A percentile compares a stretch with the other conserved stretches of the same genome.
Conservation (phyloP, 345 rosid genomes). For the Jatropha curcas region DNA sequence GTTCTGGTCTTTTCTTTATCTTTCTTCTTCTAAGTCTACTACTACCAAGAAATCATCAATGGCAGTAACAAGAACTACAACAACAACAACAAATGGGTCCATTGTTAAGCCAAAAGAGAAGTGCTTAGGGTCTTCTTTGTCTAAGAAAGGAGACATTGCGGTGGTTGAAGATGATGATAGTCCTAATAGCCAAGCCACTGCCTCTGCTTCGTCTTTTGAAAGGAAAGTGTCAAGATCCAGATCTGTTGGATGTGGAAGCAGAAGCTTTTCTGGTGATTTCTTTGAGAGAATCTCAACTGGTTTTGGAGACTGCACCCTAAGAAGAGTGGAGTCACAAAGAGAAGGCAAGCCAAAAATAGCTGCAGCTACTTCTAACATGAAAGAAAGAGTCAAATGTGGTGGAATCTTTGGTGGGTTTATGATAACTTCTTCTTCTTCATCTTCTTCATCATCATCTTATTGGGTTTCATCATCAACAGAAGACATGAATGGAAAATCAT, state of each 20-base stretch:
- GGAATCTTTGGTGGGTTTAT: conserved; percentile 95
- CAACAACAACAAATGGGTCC: conserved; percentile 20
- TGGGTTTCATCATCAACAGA: conserved; percentile 65
- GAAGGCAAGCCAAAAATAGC: conserved; percentile 55
- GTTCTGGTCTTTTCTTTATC: conserved; percentile 86
- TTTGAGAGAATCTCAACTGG: conserved; percentile 96
- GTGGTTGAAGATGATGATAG: conserved; percentile 62
- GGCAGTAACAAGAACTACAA: not conserved
- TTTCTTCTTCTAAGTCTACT: conserved; percentile 46
- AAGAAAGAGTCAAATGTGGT: conserved; percentile 84
- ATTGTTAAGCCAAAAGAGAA: conserved; percentile 37
- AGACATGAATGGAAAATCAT: conserved; percentile 45
- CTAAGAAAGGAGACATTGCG: conserved; percentile 44
- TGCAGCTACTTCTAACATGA: conserved; percentile 32
- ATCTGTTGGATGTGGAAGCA: conserved; percentile 97
- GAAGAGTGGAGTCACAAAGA: conserved; percentile 95
- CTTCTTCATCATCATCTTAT: conserved; percentile 72
- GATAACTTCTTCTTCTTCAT: conserved; percentile 67
- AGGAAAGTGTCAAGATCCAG: conserved; percentile 98
- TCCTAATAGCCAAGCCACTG: conserved; percentile 47
- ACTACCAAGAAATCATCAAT: conserved; percentile 33
- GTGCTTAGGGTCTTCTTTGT: conserved; percentile 42
- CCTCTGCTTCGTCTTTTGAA: conserved; percentile 61
- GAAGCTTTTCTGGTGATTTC: conserved; percentile 97
- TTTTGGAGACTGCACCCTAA: conserved; percentile 89